Evolutionary conservation across 2,329 filamentous ascomycete genomes (phyloP), one percentile per base, ranked within the genome.

Genomic region (Trichophyton rubrum): DNA sequence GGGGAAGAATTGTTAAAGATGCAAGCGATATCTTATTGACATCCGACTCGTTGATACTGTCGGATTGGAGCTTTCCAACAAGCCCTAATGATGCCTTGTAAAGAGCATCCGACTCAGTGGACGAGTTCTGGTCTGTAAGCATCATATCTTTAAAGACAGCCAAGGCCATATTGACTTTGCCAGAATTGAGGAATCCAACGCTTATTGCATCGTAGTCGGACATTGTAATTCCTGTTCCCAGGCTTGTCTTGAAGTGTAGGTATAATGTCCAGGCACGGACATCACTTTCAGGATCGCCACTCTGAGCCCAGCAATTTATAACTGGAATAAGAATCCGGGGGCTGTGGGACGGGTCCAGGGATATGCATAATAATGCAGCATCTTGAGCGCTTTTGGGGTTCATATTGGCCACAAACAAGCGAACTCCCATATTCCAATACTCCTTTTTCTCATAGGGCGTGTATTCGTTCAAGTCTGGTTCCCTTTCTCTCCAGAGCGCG

Each of bases 111-210:
- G 73, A 77, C 58, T 77, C 74, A n/a, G 74, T 69, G n/a, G 71
- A 68, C 8, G 73, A 72, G 53, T 74, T 74, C 61, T 73, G 70
- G 6, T 81, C 80, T 3, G 82, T 81, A 61, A 84, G 82, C 84
- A 95, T 90, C 90, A 96, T 95, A 70, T 96, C 89, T 66, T 87
- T 88, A 71, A 95, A 95, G 0, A 89, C 83, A 59, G 84, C 82
- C 60, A 92, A 79, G 0, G 88, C 89, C 62, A 85, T 80, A 62
- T 87, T 81, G 4, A 83, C 78, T 62, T 85, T 79, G 59, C 84
- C 82, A 5, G 83, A 80, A 22, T 84, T 78, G 27, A 96, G 74
- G 67, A 95, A 89, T 51, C 82, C 82, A 20, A 86, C 80, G 55
- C 87, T 85, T 40, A 91, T 80, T 62, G 81, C 77, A 70, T 95